Conservation (phyloP, 2,329 filamentous ascomycete species). For the Sphaerulina populicola region DNA sequence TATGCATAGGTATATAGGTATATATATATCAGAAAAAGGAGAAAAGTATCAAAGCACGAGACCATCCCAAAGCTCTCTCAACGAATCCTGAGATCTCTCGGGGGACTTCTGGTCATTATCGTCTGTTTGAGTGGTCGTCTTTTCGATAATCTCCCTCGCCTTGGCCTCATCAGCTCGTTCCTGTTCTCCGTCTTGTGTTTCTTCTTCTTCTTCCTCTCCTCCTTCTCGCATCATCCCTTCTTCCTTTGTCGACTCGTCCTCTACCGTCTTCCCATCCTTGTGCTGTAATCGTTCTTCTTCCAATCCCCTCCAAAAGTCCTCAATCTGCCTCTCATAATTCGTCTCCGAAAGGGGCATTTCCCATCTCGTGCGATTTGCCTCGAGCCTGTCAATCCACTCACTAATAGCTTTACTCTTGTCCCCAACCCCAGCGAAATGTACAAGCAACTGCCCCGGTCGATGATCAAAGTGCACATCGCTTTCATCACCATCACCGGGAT, state of each 20-base stretch:
- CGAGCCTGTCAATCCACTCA: constrained; percentile 32
- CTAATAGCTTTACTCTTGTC: constrained; percentile 30
- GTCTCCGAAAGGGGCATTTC: constrained; percentile 31
- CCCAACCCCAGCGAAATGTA: constrained; percentile 36
- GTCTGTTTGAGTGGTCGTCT: not conserved
- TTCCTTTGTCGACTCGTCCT: not conserved
- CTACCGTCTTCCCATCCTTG: not conserved
- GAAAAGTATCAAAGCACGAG: not conserved
- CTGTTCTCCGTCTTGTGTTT: not conserved
- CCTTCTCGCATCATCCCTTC: no score
- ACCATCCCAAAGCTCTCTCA: constrained; percentile 1
- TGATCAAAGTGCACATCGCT: constrained; percentile 30
- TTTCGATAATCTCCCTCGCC: not conserved
- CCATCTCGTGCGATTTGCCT: constrained; percentile 30
- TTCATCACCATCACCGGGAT: constrained; percentile 32
- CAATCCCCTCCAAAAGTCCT: constrained; percentile 28
- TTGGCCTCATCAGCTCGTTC: not conserved
- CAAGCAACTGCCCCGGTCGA: constrained; percentile 35
- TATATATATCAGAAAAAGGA: no score
- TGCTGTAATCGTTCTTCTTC: constrained; percentile 4
- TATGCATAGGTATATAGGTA: no score
- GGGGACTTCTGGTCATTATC: not conserved
- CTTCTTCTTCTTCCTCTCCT: no score
- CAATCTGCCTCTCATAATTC: constrained; percentile 30
- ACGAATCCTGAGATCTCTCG: not conserved